phyloP scores from a whole-genome alignment of 805 yeast species.

The Starmerella apicola region DNA sequence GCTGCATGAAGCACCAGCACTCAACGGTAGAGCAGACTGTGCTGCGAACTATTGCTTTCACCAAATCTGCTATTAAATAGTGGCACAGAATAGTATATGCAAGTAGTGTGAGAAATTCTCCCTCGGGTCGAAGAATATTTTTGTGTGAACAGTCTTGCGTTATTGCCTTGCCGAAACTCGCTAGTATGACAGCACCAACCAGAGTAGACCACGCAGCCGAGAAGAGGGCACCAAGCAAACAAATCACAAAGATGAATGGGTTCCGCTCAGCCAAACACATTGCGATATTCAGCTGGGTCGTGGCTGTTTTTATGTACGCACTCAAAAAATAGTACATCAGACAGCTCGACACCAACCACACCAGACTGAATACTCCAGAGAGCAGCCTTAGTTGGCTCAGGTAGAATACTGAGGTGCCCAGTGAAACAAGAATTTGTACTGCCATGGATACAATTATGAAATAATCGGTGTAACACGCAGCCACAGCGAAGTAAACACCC shows the following conservation, averaged over 20 bases:
- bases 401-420: conserved; percentile 68
- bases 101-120: conserved; percentile 51
- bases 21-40: conserved; percentile 78
- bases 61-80: conserved; percentile 68
- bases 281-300: conserved; percentile 54
- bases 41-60: conserved; percentile 68
- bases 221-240: conserved; percentile 46
- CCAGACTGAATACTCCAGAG: conserved; percentile 63
- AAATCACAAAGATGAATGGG: conserved; percentile 55
- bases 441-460: conserved; percentile 62
- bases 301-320: conserved; percentile 58
- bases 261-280: conserved; percentile 63
- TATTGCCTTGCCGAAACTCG: conserved; percentile 66
- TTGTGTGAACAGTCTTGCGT: conserved; percentile 31
- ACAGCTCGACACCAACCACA: conserved; percentile 52
- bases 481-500: conserved; percentile 41
- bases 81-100: conserved; percentile 74
- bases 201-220: conserved; percentile 53
- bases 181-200: conserved; percentile 55
- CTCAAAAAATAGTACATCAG: conserved; percentile 65
- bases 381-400: conserved; percentile 58
- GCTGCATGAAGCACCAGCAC: conserved; percentile 76
- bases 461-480: conserved; percentile 49
- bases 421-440: conserved; percentile 51
- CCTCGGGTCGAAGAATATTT: conserved; percentile 28